Evolutionary conservation across 495 filamentous ascomycete genomes (phyloP), one percentile per base, ranked within the genome.

Genomic region (Penicillium riverlandense): DNA sequence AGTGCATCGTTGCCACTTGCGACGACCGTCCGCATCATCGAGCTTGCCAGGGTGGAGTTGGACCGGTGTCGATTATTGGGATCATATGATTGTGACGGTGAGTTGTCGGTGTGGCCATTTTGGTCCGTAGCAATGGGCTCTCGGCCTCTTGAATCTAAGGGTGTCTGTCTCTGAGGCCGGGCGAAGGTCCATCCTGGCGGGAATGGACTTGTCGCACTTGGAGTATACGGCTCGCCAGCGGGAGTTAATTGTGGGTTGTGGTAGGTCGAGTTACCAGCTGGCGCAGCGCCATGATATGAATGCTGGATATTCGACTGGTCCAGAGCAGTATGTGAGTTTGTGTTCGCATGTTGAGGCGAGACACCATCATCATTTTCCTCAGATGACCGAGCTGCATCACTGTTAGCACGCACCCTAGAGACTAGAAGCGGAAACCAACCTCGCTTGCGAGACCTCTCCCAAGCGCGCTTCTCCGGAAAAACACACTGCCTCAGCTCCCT

Each of bases 401-500:
- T 4, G 22, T 22, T 22, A 6, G 22, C 4, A 22, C 22, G 2
- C 0, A 22, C 22, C 22, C 2, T 22, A 22, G 22, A 22, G 22
- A 22, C 22, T 22, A 22, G 6, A 22, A 22, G 22, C 6, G 22
- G 22, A 22, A 22, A 22, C 22, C 4, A 22, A 70, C 67, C 59
- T 51, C 59, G 55, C 47, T 62, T 69, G 41, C 53, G 54, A 38
- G 51, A 62, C 38, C 69, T 67, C 36, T 68, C 67, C 69, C 69
- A 73, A 1, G 69, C 67, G 34, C 65, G 72, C 69, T 76, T 94
- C 87, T 63, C 88, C 66, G 83, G 95, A 65, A 98, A 97, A 57
- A 82, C 88, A 70, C 92, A 98, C 48, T 91, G 82, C 61, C 90
- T 89, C 67, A 83, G 72, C 61, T 98, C 92, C 41, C 92, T 79